These are phyloP conservation scores for Cytospora piceae DNA, from an alignment of 2,329 filamentous ascomycete genomes.

Conservation along the genomic window DNA sequence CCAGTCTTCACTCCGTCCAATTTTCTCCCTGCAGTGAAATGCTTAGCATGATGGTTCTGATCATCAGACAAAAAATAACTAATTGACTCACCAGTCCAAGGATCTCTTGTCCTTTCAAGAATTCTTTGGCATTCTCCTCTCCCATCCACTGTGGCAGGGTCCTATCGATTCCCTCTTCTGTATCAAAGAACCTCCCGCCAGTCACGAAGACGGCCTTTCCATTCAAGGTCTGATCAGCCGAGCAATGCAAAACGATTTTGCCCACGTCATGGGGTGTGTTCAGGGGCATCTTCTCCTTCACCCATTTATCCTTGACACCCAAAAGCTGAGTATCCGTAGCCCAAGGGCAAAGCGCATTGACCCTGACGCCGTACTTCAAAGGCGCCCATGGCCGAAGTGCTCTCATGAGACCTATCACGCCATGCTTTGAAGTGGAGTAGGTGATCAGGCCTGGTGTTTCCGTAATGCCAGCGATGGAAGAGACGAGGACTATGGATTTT, in stretches of 20 bases:
- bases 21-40: slow-evolving; percentile 4
- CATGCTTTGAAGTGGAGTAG: slow-evolving; percentile 54
- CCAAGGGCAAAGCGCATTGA: slow-evolving; percentile 53
- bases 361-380: slow-evolving; percentile 41
- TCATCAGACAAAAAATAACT: fast-evolving
- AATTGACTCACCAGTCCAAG: slow-evolving; percentile 32
- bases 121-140: slow-evolving; percentile 33
- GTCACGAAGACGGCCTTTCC: slow-evolving; percentile 36
- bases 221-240: slow-evolving; percentile 39
- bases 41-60: not conserved
- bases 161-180: slow-evolving; percentile 35
- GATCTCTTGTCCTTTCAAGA: slow-evolving; percentile 32
- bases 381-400: slow-evolving; percentile 43
- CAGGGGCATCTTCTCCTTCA: slow-evolving; percentile 42
- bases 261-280: slow-evolving; percentile 49
- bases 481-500: slow-evolving; percentile 37
- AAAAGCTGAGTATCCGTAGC: slow-evolving; percentile 51
- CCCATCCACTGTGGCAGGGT: slow-evolving; percentile 37
- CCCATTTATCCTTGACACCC: slow-evolving; percentile 44
- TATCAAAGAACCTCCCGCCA: slow-evolving; percentile 36
- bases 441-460: slow-evolving; percentile 51
- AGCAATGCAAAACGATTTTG: slow-evolving; percentile 44
- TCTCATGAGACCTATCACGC: slow-evolving; percentile 54
- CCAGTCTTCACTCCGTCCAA: slow-evolving; percentile 10
- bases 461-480: slow-evolving; percentile 52